phyloP scores from a whole-genome alignment of 129 eudicot species.

The Oenanthe sinensis region DNA sequence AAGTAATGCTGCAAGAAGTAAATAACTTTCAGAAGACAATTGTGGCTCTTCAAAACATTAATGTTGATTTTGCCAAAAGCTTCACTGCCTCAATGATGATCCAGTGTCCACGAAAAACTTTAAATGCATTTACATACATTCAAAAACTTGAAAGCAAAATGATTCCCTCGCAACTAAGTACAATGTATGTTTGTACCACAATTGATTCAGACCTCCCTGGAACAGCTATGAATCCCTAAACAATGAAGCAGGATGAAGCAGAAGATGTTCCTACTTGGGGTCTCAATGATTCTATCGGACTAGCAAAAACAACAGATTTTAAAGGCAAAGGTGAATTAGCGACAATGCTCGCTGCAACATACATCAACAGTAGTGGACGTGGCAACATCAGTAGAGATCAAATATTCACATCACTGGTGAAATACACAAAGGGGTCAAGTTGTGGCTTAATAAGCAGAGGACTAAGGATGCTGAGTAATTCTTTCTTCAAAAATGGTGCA shows the following conservation, averaged over 20 bases:
- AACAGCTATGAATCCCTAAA: background rate
- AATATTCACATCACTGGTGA: background rate
- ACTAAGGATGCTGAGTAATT: background rate
- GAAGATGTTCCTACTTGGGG: background rate
- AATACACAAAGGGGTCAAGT: background rate
- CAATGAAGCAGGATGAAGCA: background rate
- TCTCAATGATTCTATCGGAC: background rate
- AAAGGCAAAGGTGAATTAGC: background rate
- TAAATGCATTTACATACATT: background rate
- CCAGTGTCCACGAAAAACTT: background rate
- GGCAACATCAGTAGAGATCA: background rate
- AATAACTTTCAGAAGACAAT: background rate
- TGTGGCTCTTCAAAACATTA: too few species aligned
- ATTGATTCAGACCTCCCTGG: background rate
- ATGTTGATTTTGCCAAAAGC: background rate
- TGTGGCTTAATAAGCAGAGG: background rate
- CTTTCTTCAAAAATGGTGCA: background rate
- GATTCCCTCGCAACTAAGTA: conserved; percentile 10
- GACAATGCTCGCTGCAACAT: background rate
- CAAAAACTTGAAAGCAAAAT: conserved; percentile 12
- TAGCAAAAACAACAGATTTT: background rate
- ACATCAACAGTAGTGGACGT: background rate
- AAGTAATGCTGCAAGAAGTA: background rate
- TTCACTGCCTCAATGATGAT: background rate
- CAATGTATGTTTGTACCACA: background rate